These are phyloP conservation scores for Auriculariales sp. DNA, from an alignment of 768 basidiomycete genomes.

Conservation along the genomic window DNA sequence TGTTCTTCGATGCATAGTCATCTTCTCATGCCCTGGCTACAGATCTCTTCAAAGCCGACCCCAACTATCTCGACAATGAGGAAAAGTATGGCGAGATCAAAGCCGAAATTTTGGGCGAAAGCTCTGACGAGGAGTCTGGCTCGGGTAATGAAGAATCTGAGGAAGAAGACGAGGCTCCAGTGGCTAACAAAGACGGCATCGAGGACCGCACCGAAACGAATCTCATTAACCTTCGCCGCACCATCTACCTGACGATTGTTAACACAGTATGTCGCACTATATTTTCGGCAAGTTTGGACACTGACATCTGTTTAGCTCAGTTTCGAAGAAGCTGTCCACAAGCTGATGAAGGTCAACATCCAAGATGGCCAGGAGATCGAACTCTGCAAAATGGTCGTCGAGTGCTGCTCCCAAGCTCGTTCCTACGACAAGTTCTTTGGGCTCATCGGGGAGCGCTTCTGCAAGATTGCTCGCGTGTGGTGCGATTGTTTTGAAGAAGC, in stretches of 20 bases:
- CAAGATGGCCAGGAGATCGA: slow-evolving; percentile 94
- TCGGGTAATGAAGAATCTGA: slow-evolving; percentile 46
- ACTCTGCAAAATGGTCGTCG: slow-evolving; percentile 95
- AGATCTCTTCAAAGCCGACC: slow-evolving; percentile 95
- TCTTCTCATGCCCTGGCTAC: neutral
- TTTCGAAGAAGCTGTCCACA: slow-evolving; percentile 98
- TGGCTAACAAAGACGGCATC: slow-evolving; percentile 74
- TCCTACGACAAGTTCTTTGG: slow-evolving; percentile 98
- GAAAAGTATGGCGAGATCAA: slow-evolving; percentile 89
- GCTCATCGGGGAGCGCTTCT: slow-evolving; percentile 88
- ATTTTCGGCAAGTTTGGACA: neutral
- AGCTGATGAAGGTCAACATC: slow-evolving; percentile 84
- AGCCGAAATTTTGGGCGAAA: slow-evolving; percentile 84
- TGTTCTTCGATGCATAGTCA: neutral
- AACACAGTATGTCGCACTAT: slow-evolving; percentile 63
- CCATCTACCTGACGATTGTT: slow-evolving; percentile 98
- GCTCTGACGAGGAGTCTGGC: slow-evolving; percentile 45
- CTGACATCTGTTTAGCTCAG: slow-evolving; percentile 35
- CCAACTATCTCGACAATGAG: slow-evolving; percentile 79
- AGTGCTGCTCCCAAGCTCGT: slow-evolving; percentile 99
- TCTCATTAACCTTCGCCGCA: slow-evolving; percentile 82
- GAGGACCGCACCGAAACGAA: slow-evolving; percentile 93
- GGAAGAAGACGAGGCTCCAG: slow-evolving; percentile 39
- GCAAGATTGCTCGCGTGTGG: slow-evolving; percentile 92
- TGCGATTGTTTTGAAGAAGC: slow-evolving; percentile 78